phyloP scores from a whole-genome alignment of 306 rosid genomes.

The Cicer chorassanicum region DNA sequence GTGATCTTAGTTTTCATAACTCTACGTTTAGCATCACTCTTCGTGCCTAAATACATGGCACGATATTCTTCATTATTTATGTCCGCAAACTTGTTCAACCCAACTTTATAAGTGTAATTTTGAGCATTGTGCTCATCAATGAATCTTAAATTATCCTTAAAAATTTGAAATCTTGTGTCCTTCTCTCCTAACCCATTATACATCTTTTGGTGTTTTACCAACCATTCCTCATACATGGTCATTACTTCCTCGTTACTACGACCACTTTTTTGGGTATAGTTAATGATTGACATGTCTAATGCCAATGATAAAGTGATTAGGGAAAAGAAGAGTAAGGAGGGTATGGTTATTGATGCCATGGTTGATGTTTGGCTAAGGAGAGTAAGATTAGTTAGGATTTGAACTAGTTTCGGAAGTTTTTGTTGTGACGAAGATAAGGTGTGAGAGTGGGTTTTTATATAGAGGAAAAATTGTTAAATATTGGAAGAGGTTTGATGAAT shows the following conservation, averaged over 20 bases:
- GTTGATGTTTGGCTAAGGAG: constrained; percentile 11
- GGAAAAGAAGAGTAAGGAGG: constrained; percentile 49
- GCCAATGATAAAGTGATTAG: constrained; percentile 44
- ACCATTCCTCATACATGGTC: constrained; percentile 67
- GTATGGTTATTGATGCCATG: constrained; percentile 47
- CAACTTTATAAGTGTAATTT: constrained; percentile 67
- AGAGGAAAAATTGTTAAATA: constrained; percentile 36
- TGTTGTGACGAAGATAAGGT: constrained; percentile 34
- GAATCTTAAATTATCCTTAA: constrained; percentile 73
- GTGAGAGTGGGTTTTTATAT: constrained; percentile 40
- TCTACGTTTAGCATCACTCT: constrained; percentile 56
- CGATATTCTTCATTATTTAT: constrained; percentile 79
- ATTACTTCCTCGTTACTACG: constrained; percentile 60
- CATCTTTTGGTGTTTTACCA: constrained; percentile 62
- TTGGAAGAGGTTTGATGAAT: background rate
- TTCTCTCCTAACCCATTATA: constrained; percentile 75
- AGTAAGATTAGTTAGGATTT: background rate
- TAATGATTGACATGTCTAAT: constrained; percentile 36
- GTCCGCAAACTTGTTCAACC: constrained; percentile 80
- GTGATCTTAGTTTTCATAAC: constrained; percentile 60
- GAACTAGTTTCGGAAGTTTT: background rate
- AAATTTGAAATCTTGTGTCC: constrained; percentile 67
- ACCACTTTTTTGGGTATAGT: background rate
- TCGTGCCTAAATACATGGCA: constrained; percentile 61
- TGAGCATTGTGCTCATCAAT: constrained; percentile 70